Evolutionary conservation across 2,329 filamentous ascomycete genomes (phyloP), one percentile per base, ranked within the genome.

Genomic region (Lasiodiplodia citricola): DNA sequence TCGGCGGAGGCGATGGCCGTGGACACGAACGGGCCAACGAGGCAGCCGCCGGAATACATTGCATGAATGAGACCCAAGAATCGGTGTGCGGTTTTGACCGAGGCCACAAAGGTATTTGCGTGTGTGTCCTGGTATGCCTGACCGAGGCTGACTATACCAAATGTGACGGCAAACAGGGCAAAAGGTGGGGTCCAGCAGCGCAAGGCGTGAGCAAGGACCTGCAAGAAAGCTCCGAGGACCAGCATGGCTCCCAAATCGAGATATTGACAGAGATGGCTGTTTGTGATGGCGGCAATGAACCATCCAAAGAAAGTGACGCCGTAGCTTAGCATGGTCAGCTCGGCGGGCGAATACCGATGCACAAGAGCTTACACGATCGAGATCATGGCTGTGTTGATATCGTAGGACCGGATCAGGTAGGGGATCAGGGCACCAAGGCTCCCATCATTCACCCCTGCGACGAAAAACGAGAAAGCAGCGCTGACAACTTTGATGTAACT

Each of bases 11-110:
- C 74, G n/a, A 77, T 71, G 3, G 70, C 66, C 1, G 74, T 75
- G 10, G 74, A 75, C 2, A 76, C 82, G 57, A 91, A 87, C 0
- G 88, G 88, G 0, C 83, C 85, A 4, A 87, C 81, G 2, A 90
- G 80, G 57, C 85, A 86, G 0, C 88, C 88, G 0, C 85, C 75
- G 63, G 80, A 82, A 72, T 88, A 91, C 82, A 87, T 88, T 10
- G 87, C 88, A 70, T 91, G 89, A 18, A 91, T 88, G 66, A 90
- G 86, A 0, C 87, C 86, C 0, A 91, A 80, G 85, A 87, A 90
- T 4, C 87, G 80, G 73, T 91, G 87, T 0, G 87, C 85, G 18
- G 80, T 80, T 11, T 82, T 82, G 0, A 85, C 75, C 0, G 83
- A 80, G 0, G 85, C 82, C 0, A 90, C 87, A 68, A 87, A 91